Evolutionary conservation across 306 rosid genomes (phyloP), one percentile per base, ranked within the genome.

Genomic region (Calophaca sinica): DNA sequence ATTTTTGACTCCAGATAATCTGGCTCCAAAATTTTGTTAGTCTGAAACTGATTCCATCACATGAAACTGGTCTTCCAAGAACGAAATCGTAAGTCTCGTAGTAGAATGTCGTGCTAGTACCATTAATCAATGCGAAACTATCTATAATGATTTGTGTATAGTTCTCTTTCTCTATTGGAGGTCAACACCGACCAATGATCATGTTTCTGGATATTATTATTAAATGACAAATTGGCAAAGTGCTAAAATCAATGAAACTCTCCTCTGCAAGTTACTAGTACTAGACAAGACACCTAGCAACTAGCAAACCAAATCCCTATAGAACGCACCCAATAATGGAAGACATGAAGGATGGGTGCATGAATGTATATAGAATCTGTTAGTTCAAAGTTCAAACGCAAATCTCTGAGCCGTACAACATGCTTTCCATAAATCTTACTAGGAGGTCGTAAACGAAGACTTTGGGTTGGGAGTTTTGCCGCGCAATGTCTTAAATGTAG

Each of bases 361-460:
- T 63, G 79, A 75, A 75, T 38, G 61, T 62, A 49, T 62, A 4
- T 54, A 2, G 29, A 29, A 7, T 7, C 7, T 44, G 7, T 11
- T 57, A 13, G 61, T 61, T 45, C 9, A 61, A 61, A 49, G 4
- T 49, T 49, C 9, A 20, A 20, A 20, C 26, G 26, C 26, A 20
- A 20, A 70, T 52, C 2, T 10, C 6, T 4, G 45, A 64, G 15
- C 33, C 70, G 68, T 45, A 60, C 79, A 4, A 79, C 48, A 3
- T 62, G 57, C 10, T 62, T 9, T 11, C 53, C 45, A 63, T 10
- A 8, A 50, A 35, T 63, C 72, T 12, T n/a, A n/a, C n/a, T n/a
- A n/a, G n/a, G 50, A 28, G 58, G 65, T 36, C 57, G 80, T 8
- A 53, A 75, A 75, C 66, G n/a, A 75, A 52, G 80, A 75, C 73